Base-by-base conservation (phyloP, 768 basidiomycete species). In the Mycena galericulata region DNA sequence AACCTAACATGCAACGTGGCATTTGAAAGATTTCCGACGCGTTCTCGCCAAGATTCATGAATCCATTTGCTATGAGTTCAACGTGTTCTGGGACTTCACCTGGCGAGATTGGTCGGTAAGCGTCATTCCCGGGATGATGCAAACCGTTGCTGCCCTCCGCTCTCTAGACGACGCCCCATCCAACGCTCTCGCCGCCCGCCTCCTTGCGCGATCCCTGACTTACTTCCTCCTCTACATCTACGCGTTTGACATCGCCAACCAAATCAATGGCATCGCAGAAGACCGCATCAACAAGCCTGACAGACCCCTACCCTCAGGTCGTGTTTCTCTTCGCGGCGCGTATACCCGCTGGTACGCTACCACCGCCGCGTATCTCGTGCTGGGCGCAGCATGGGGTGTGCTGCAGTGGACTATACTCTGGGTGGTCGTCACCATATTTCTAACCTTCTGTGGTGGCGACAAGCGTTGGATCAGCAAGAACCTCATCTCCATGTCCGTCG, bases 201-300 rank as follows among this genome's bases (percentile, higher is more conserved):
- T 59, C 29, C 59, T 70, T 14, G 17, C 10, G 3, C 63, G 68
- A 18, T 70, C 68, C n/a, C 58, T 70, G 30, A n/a, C 62, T 34
- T 65, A 70, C 59, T 70, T 70, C 64, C 38, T 65, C 26, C 68
- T 70, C 32, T 70, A 65, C 59, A 61, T 65, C 43, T 70, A 70
- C 58, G 27, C 38, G 45, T 70, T 70, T 64, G 63, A 70, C 59
- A 65, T 70, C 58, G 68, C 68, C n/a, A 65, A 70, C 53, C 63
- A 70, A 40, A 70, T 70, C 36, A 70, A 60, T 38, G 68, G 68
- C 41, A 51, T 70, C 51, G 63, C 63, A 10, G 68, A 70, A 53
- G 68, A 70, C 24, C 63, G 63, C 17, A 57, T 70, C 64, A 70
- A 70, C 64, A 70, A 70, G 38, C 68, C 68, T 45, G 68, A 70